Percentiles rank a stretch among this genome's conserved stretches.
Evolutionary conservation across 768 basidiomycete genomes (phyloP).

Genomic region (Psilocybe sp.): DNA sequence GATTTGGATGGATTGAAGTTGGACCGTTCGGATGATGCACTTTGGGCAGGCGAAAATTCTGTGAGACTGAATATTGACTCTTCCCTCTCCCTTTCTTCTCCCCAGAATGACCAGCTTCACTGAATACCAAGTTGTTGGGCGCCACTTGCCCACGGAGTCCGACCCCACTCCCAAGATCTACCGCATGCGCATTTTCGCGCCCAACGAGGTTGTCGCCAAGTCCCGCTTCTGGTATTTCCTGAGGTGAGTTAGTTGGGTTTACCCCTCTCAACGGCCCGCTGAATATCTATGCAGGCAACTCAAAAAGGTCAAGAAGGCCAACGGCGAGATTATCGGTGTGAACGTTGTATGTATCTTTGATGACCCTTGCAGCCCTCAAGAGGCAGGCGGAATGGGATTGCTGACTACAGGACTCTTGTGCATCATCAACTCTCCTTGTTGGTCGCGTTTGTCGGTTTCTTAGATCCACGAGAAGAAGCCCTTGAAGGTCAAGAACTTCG

Average conservation of each 20-base stretch:
- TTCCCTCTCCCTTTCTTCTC: conserved; percentile 1
- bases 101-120: conserved; percentile 65
- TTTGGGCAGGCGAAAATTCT: conserved; percentile 8
- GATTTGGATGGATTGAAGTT: conserved; percentile 25
- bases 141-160: conserved; percentile 91
- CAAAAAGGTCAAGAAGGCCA: conserved; percentile 99
- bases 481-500: conserved; percentile 99
- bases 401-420: conserved; percentile 35
- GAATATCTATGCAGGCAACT: conserved; percentile 59
- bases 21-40: conserved; percentile 22
- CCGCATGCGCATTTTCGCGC: conserved; percentile 99
- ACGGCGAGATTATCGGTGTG: conserved; percentile 97
- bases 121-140: conserved; percentile 97
- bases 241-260: conserved; percentile 44
- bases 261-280: not conserved
- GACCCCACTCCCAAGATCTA: conserved; percentile 97
- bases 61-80: not conserved
- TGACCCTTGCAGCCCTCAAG: conserved; percentile 76
- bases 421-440: conserved; percentile 24
- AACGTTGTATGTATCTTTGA: conserved; percentile 85
- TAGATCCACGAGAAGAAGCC: conserved; percentile 99
- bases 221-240: conserved; percentile 99
- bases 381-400: conserved; percentile 79
- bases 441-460: conserved; percentile 23
- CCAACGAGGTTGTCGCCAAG: conserved; percentile 98